Percentiles rank a stretch among this genome's conserved stretches.
Conservation (phyloP, 371 early-diverging fungal genomes). For the Lichtheimia corymbifera region DNA sequence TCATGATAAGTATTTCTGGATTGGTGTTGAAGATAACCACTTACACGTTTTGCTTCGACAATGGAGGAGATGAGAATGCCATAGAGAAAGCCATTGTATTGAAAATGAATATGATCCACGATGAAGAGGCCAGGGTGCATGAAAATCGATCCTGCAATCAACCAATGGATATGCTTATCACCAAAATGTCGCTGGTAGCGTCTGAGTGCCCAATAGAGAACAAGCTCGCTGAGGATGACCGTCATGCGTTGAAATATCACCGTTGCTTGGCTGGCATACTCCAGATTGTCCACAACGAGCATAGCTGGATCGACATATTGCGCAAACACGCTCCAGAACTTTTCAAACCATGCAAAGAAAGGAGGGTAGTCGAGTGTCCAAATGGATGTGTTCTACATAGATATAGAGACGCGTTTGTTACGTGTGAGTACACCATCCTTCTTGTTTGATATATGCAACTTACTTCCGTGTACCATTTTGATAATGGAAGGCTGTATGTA, state of each 20-base stretch:
- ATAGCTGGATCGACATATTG: constrained; percentile 72
- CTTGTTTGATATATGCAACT: not conserved
- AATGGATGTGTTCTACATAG: constrained; percentile 80
- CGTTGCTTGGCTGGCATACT: constrained; percentile 67
- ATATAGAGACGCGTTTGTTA: too few species aligned
- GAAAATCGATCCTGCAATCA: constrained; percentile 64
- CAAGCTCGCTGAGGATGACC: constrained; percentile 81
- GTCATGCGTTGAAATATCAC: constrained; percentile 85
- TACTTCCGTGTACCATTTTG: constrained; percentile 91
- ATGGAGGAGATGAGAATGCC: constrained; percentile 87
- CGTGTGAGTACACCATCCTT: not conserved
- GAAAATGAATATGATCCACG: constrained; percentile 92
- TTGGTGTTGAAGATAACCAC: not conserved
- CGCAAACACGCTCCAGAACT: constrained; percentile 68
- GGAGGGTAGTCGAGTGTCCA: constrained; percentile 99
- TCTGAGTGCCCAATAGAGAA: constrained; percentile 70
- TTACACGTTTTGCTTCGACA: constrained; percentile 72
- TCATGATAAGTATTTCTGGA: too few species aligned
- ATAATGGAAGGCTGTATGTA: constrained; percentile 80
- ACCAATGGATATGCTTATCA: constrained; percentile 34
- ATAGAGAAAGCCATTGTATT: constrained; percentile 95
- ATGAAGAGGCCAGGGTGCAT: constrained; percentile 86
- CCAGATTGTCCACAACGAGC: constrained; percentile 68
- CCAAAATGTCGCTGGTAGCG: constrained; percentile 51
- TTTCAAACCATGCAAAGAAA: constrained; percentile 97